phyloP scores from a whole-genome alignment of 768 basidiomycete species.

The Candolleomyces eurysporus region DNA sequence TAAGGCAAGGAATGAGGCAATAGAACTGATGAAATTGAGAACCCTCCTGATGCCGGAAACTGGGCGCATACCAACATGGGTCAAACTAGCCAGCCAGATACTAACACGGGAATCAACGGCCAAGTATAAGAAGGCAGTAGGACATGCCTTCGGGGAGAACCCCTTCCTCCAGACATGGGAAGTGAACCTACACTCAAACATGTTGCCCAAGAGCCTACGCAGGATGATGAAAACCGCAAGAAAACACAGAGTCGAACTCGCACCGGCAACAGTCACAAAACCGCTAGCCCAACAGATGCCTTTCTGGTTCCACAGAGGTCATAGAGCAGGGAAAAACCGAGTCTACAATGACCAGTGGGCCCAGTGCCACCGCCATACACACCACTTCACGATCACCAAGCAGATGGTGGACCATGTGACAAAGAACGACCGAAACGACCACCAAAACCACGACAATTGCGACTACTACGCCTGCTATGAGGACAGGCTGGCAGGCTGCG shows the following conservation, averaged over 20 bases:
- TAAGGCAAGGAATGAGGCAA: conserved; percentile 18
- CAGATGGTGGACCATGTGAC: background rate
- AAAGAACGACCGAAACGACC: background rate
- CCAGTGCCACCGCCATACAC: background rate
- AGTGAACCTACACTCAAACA: background rate
- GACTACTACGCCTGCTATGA: background rate
- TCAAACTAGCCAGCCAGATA: no score
- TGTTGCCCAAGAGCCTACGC: background rate
- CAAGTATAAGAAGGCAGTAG: no score
- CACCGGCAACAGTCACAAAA: no score
- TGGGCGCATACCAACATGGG: no score
- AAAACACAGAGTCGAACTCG: background rate
- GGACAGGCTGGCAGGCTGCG: background rate
- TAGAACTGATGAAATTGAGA: conserved; percentile 20
- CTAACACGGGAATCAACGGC: no score
- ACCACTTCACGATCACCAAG: background rate
- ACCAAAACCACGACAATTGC: background rate
- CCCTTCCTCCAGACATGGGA: background rate
- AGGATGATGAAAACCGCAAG: background rate
- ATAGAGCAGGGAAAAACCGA: no score
- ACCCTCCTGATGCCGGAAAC: no score
- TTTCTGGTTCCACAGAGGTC: background rate
- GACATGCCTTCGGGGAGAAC: background rate
- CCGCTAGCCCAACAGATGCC: background rate
- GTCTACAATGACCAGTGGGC: background rate